Percentiles rank a stretch among this genome's conserved stretches.
Evolutionary conservation across 2,329 filamentous ascomycete species (phyloP).

Genomic region (Talaromyces sp.): DNA sequence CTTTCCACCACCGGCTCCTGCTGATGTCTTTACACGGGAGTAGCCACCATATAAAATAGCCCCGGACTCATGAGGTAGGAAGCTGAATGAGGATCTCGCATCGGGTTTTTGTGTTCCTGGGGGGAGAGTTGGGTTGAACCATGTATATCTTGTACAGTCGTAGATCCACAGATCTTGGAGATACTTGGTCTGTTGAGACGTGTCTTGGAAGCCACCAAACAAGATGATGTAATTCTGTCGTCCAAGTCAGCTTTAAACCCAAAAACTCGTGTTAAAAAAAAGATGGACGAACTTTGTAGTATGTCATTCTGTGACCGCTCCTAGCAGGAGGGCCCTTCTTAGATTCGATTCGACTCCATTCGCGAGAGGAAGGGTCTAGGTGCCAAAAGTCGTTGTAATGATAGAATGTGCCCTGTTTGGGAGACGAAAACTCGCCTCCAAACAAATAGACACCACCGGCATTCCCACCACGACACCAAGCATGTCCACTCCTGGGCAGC

Average conservation of each 20-base stretch:
- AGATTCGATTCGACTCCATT: conserved; percentile 86
- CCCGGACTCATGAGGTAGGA: conserved; percentile 84
- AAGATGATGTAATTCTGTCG: conserved; percentile 77
- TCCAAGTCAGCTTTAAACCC: background rate
- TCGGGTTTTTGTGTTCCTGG: conserved; percentile 82
- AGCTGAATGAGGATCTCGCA: conserved; percentile 82
- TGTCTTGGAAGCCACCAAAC: conserved; percentile 96
- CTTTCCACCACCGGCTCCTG: conserved; percentile 49
- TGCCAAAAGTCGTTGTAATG: conserved; percentile 99
- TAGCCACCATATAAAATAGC: conserved; percentile 92
- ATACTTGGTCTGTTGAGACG: conserved; percentile 90
- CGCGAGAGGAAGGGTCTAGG: conserved; percentile 73
- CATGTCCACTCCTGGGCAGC: conserved; percentile 84
- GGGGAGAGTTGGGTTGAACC: conserved; percentile 72
- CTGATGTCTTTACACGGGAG: conserved; percentile 75
- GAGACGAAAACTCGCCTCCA: conserved; percentile 79
- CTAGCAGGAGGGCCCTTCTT: conserved; percentile 75
- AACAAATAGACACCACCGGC: conserved; percentile 83
- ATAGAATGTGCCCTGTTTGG: conserved; percentile 97
- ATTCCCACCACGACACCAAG: conserved; percentile 88
- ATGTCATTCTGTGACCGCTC: conserved; percentile 92
- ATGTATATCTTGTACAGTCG: conserved; percentile 80
- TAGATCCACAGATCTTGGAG: conserved; percentile 92
- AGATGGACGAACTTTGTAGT: conserved; percentile 61
- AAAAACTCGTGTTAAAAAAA: background rate